phyloP scores from a whole-genome alignment of 1,139 yeast genomes.

The Geotrichum citri-aurantii region DNA sequence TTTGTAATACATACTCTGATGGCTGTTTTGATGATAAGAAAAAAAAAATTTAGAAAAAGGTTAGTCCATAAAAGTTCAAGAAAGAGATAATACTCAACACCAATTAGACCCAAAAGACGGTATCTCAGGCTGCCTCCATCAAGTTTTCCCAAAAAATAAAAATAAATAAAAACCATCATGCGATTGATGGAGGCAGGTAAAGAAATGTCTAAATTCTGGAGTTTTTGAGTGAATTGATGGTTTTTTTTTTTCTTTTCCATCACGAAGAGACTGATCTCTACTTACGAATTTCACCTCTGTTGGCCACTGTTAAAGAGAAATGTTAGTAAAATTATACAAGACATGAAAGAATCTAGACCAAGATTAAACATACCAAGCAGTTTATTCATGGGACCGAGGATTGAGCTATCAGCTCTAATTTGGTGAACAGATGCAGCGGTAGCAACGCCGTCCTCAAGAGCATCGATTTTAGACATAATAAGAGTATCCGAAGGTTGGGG shows the following conservation, averaged over 20 bases:
- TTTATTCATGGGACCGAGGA: slow-evolving; percentile 40
- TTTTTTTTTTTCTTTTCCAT: background rate
- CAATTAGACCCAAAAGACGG: background rate
- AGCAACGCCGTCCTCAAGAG: slow-evolving; percentile 16
- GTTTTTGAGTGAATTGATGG: no score
- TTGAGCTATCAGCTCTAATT: slow-evolving; percentile 38
- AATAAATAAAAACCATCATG: background rate
- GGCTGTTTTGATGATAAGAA: slow-evolving; percentile 3
- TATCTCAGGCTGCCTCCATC: background rate
- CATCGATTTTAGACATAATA: slow-evolving; percentile 3
- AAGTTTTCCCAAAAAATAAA: no score
- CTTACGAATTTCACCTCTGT: slow-evolving; percentile 83
- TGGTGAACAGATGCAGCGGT: slow-evolving; percentile 21
- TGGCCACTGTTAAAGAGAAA: slow-evolving; percentile 57
- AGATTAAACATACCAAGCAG: slow-evolving; percentile 29
- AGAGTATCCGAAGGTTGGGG: background rate
- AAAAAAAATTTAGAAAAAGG: background rate
- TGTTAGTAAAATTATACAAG: slow-evolving; percentile 1
- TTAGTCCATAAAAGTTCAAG: background rate
- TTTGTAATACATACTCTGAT: slow-evolving; percentile 13
- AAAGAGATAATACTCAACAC: background rate
- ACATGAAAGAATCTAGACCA: background rate
- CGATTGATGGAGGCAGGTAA: background rate
- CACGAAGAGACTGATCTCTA: slow-evolving; percentile 8
- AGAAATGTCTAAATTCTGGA: no score